These are phyloP conservation scores for Raffaelea albimanens DNA, from an alignment of 2,329 filamentous ascomycete genomes.

Conservation along the genomic window DNA sequence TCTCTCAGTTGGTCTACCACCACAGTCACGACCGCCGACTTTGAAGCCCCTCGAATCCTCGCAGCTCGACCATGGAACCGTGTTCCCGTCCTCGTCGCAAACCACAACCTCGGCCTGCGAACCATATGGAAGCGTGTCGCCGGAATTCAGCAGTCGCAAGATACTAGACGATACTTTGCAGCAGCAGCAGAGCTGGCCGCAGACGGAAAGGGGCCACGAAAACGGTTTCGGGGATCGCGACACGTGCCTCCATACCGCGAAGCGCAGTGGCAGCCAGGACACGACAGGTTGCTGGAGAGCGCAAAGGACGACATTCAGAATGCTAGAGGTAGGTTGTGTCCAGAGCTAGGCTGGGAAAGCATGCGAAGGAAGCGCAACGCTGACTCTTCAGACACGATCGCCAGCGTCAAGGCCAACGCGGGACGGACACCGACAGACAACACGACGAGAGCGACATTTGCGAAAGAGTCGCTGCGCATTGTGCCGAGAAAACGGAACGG, in stretches of 20 bases:
- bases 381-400: not conserved
- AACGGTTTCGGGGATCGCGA: slow-evolving; percentile 19
- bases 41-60: slow-evolving; percentile 13
- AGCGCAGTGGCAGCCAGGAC: slow-evolving; percentile 19
- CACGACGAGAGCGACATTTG: slow-evolving; percentile 12
- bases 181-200: slow-evolving; percentile 22
- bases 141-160: slow-evolving; percentile 5
- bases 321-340: slow-evolving; percentile 18
- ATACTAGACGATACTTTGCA: slow-evolving; percentile 7
- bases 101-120: slow-evolving; percentile 7
- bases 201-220: slow-evolving; percentile 23
- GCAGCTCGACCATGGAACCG: slow-evolving; percentile 22
- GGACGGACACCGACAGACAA: not conserved
- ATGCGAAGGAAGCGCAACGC: not conserved
- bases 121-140: slow-evolving; percentile 24
- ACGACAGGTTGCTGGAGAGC: slow-evolving; percentile 1
- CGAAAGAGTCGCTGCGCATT: slow-evolving; percentile 14
- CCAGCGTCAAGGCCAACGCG: not conserved
- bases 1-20: not conserved
- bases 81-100: slow-evolving; percentile 16
- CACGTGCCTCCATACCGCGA: slow-evolving; percentile 23
- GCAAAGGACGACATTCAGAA: slow-evolving; percentile 13
- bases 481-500: slow-evolving; percentile 23
- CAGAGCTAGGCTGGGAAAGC: not conserved
- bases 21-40: slow-evolving; percentile 15